Conservation (phyloP, 2,329 filamentous ascomycete species). For the Monosporascus sp. region DNA sequence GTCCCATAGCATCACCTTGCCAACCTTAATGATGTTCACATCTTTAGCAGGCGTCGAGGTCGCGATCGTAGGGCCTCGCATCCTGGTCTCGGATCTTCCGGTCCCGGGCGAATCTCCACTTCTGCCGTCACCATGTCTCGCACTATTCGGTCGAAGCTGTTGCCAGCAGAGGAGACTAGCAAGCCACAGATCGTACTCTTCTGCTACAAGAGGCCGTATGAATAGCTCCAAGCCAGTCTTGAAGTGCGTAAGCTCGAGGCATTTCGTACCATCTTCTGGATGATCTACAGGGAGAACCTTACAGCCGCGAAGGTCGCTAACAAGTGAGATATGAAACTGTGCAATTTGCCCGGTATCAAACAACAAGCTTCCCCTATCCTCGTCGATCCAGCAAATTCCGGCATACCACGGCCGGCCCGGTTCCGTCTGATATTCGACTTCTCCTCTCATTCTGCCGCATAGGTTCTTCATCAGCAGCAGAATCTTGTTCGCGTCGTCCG, state of each 20-base stretch:
- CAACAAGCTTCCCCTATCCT: slow-evolving; percentile 68
- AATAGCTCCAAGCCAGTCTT: slow-evolving; percentile 55
- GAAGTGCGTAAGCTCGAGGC: slow-evolving; percentile 49
- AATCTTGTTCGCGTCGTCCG: slow-evolving; percentile 65
- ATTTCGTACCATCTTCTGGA: slow-evolving; percentile 38
- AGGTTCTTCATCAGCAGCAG: slow-evolving; percentile 71
- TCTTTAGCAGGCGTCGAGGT: slow-evolving; percentile 48
- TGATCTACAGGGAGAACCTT: slow-evolving; percentile 54
- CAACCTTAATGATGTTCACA: slow-evolving; percentile 88
- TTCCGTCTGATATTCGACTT: slow-evolving; percentile 65
- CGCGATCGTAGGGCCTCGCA: slow-evolving; percentile 32
- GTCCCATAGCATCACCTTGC: slow-evolving; percentile 87
- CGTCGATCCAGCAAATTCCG: slow-evolving; percentile 74
- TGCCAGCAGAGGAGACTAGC: slow-evolving; percentile 79
- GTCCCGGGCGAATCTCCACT: slow-evolving; percentile 26
- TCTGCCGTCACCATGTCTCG: slow-evolving; percentile 46
- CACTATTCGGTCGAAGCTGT: slow-evolving; percentile 58
- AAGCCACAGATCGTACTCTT: slow-evolving; percentile 74
- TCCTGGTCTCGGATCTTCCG: slow-evolving; percentile 38
- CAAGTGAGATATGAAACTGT: slow-evolving; percentile 58
- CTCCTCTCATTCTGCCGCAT: slow-evolving; percentile 74
- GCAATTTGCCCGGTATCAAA: slow-evolving; percentile 65
- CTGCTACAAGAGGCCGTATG: slow-evolving; percentile 56
- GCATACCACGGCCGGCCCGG: slow-evolving; percentile 58
- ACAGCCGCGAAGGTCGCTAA: slow-evolving; percentile 72